Conservation (phyloP, 2,329 filamentous ascomycete genomes). For the Westerdykella sp. region DNA sequence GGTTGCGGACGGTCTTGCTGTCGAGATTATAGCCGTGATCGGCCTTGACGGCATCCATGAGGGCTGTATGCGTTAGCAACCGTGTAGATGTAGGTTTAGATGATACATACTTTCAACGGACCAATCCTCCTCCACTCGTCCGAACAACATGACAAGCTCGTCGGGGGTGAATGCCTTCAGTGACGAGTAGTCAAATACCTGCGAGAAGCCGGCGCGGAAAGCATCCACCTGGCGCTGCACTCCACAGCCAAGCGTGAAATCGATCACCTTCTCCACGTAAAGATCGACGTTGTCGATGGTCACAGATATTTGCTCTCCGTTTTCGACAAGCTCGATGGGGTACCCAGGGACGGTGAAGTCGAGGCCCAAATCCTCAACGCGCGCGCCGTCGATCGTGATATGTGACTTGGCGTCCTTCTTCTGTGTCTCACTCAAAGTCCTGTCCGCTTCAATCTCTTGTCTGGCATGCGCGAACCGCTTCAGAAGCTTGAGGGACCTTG, state of each 20-base stretch:
- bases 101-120: conserved; percentile 78
- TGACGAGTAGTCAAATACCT: conserved; percentile 92
- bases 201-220: conserved; percentile 84
- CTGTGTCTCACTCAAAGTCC: conserved; percentile 57
- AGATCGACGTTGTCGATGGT: conserved; percentile 85
- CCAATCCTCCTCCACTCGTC: conserved; percentile 91
- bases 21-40: conserved; percentile 99
- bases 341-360: conserved; percentile 96
- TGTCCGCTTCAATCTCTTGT: conserved; percentile 71
- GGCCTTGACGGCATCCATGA: conserved; percentile 97
- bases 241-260: conserved; percentile 83
- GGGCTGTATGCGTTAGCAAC: conserved; percentile 51
- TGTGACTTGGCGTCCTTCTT: conserved; percentile 64
- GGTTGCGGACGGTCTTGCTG: conserved; percentile 87
- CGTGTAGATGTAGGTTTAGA: background rate
- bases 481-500: conserved; percentile 76
- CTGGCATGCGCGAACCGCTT: conserved; percentile 82
- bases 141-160: conserved; percentile 92
- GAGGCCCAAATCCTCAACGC: conserved; percentile 78
- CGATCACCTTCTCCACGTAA: conserved; percentile 85
- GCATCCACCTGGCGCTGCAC: conserved; percentile 85
- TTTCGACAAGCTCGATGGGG: conserved; percentile 73
- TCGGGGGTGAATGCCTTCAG: conserved; percentile 90
- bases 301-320: conserved; percentile 68
- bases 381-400: conserved; percentile 68